Conservation (phyloP, 331 rosid genomes). For the Arachis monticola region DNA sequence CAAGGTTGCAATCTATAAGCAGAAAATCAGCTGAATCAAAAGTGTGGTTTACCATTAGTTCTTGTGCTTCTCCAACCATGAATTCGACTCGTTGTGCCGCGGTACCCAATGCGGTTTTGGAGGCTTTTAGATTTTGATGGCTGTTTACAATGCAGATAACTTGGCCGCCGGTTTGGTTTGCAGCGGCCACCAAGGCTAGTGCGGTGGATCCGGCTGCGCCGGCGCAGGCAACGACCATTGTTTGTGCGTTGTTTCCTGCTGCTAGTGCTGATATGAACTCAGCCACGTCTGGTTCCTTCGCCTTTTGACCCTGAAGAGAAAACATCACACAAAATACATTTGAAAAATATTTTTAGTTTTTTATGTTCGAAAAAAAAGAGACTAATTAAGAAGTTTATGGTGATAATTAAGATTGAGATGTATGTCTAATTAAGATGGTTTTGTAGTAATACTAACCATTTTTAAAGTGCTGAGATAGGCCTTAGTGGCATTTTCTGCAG, state of each 20-base stretch:
- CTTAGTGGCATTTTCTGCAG: conserved; percentile 96
- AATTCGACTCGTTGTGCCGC: conserved; percentile 59
- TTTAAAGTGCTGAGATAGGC: conserved; percentile 89
- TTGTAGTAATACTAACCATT: conserved; percentile 55
- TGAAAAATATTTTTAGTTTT: not conserved
- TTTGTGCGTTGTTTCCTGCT: conserved; percentile 81
- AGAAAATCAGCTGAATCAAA: conserved; percentile 68
- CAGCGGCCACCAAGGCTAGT: conserved; percentile 75
- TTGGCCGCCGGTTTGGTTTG: conserved; percentile 69
- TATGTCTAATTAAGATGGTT: not conserved
- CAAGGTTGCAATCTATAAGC: conserved; percentile 71
- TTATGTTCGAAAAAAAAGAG: not conserved
- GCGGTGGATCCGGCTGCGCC: conserved; percentile 57
- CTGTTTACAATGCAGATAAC: conserved; percentile 63
- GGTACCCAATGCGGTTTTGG: conserved; percentile 45
- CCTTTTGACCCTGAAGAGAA: conserved; percentile 55
- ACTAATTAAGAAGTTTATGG: not conserved
- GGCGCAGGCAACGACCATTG: conserved; percentile 70
- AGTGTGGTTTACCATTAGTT: conserved; percentile 34
- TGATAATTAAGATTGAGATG: not conserved
- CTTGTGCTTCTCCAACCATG: conserved; percentile 64
- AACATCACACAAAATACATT: not conserved
- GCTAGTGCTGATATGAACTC: conserved; percentile 95
- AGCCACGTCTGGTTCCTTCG: conserved; percentile 72
- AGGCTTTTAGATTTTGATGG: conserved; percentile 44